Base-by-base conservation (phyloP, 805 yeast genomes). In the Cyberlindnera saturnus region DNA sequence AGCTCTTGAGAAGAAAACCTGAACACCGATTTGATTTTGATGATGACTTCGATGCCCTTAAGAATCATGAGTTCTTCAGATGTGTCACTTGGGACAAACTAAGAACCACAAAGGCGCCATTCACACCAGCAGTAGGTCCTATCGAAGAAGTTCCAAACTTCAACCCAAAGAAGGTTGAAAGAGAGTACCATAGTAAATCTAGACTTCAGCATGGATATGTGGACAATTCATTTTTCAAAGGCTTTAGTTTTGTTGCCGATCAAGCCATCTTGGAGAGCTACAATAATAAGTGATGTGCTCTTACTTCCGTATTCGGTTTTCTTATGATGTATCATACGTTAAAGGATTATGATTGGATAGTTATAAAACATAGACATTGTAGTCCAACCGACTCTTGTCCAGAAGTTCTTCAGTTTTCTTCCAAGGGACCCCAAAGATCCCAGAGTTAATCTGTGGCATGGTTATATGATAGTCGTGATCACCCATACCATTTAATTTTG, bases 371-470 rank as follows among this genome's bases (percentile, higher is more conserved):
- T 72, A 80, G 10, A 81, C 84, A 30, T 64, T 65, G 42, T 71
- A 69, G 5, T 62, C 49, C 23, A 71, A 45, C 8, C 52, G 59
- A 4, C 60, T 45, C 18, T 64, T 53, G 15, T 62, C 44, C 44
- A 87, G 55, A 0, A 74, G 74, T 14, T 46, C 52, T 56, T 79
- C 91, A 0, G 95, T 86, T 10, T 70, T 50, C 13, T 68, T 71
- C 95, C 95, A 86, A 0, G 95, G 93, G 7, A 85, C 89, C 1
- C 73, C 73, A 60, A 86, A 87, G 3, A 87, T 75, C 0, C 95
- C 95, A 28, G 91, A 75, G 53, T 87, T 87, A 51, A 87, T 86
- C 59, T 74, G 73, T 18, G 96, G 95, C 83, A 87, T 76, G 49
- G 71, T 71, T 3, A 86, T 55, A 7, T 35, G 39, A 6, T 43